phyloP scores from a whole-genome alignment of 1,139 yeast genomes.

The Suhomyces ambrosiae region DNA sequence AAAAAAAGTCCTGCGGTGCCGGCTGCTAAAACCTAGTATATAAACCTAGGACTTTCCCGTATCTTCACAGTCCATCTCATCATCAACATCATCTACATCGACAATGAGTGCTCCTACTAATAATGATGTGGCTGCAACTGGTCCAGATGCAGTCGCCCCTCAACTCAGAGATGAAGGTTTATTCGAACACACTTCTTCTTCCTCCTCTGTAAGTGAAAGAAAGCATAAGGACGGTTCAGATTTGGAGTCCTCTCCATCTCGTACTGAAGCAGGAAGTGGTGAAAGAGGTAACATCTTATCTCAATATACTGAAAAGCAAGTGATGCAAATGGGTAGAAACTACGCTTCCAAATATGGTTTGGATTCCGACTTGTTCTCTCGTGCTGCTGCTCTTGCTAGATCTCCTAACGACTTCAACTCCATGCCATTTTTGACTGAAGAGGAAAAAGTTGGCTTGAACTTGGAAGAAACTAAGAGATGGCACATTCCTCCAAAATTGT shows the following conservation, averaged over 20 bases:
- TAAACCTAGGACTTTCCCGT: slow-evolving; percentile 2
- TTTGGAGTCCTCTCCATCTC: slow-evolving; percentile 28
- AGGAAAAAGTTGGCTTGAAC: slow-evolving; percentile 58
- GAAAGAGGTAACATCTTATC: slow-evolving; percentile 59
- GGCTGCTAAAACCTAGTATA: slow-evolving; percentile 11
- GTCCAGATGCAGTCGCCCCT: slow-evolving; percentile 1
- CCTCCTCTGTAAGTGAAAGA: slow-evolving; percentile 22
- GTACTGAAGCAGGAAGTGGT: slow-evolving; percentile 22
- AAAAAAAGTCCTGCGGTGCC: not conserved
- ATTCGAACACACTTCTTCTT: slow-evolving; percentile 24
- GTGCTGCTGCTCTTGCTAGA: slow-evolving; percentile 78
- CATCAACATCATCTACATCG: slow-evolving; percentile 2
- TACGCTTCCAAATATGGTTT: slow-evolving; percentile 65
- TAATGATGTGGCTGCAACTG: slow-evolving; percentile 1
- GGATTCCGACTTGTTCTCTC: slow-evolving; percentile 66
- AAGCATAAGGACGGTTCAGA: slow-evolving; percentile 25
- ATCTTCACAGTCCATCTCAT: too few relatives aligned
- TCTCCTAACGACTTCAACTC: slow-evolving; percentile 60
- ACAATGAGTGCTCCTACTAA: slow-evolving; percentile 7
- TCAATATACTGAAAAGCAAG: slow-evolving; percentile 65
- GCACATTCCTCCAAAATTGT: slow-evolving; percentile 61
- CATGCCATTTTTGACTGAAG: slow-evolving; percentile 57
- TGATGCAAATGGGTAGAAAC: slow-evolving; percentile 68
- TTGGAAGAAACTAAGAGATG: slow-evolving; percentile 65
- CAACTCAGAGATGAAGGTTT: slow-evolving; percentile 20